These are phyloP conservation scores for Solanum lycopersicoides DNA, from an alignment of 257 asterid genomes.

Conservation along the genomic window DNA sequence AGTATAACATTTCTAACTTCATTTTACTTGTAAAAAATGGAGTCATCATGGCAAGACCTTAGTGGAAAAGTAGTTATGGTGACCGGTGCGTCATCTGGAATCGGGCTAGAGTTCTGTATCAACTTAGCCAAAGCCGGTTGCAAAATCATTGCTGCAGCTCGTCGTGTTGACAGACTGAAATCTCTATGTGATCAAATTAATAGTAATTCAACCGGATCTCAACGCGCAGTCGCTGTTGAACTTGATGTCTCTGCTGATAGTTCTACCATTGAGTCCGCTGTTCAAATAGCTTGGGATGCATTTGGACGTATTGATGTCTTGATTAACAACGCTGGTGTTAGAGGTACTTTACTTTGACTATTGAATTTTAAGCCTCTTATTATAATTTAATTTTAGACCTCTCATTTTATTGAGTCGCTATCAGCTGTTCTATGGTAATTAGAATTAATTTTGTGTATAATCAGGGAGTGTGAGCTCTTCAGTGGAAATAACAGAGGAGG, in stretches of 20 bases:
- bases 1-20: background rate
- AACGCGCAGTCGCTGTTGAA: constrained; percentile 32
- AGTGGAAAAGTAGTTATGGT: constrained; percentile 7
- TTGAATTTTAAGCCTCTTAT: too few relatives aligned
- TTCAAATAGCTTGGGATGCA: constrained; percentile 49
- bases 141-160: constrained; percentile 7
- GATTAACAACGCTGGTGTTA: constrained; percentile 45
- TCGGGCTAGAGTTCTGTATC: constrained; percentile 22
- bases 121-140: constrained; percentile 42
- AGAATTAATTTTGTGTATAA: too few relatives aligned
- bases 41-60: constrained; percentile 1
- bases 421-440: too few relatives aligned
- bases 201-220: background rate
- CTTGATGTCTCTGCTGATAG: constrained; percentile 40
- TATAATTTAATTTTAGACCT: too few relatives aligned
- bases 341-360: background rate
- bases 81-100: constrained; percentile 12
- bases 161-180: background rate
- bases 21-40: background rate
- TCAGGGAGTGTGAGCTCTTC: constrained; percentile 12
- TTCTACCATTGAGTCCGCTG: constrained; percentile 24
- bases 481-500: constrained; percentile 16
- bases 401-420: too few relatives aligned
- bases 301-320: constrained; percentile 53
- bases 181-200: background rate